Conservation (phyloP, 768 basidiomycete species). For the Kwoniella botswanensis region DNA sequence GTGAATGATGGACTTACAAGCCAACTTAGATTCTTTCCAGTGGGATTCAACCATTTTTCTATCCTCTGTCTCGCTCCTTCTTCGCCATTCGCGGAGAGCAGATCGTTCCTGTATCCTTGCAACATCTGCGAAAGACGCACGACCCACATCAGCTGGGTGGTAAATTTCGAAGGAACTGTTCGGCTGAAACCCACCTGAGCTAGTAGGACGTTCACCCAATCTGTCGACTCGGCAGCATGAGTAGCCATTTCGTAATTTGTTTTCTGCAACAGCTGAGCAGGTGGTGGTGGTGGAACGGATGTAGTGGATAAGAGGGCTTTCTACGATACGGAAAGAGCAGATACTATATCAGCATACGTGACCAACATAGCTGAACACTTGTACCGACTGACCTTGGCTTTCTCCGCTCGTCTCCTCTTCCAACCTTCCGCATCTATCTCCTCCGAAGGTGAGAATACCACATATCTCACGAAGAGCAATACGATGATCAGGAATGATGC, state of each 20-base stretch:
- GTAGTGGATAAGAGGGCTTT: constrained; percentile 45
- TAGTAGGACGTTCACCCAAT: constrained; percentile 88
- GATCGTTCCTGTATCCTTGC: constrained; percentile 73
- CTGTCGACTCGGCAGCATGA: constrained; percentile 71
- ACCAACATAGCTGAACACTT: too few species aligned
- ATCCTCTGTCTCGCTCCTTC: constrained; percentile 79
- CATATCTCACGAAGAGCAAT: constrained; percentile 83
- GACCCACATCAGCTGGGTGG: neutral
- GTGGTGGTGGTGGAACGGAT: constrained; percentile 47
- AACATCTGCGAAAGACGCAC: constrained; percentile 65
- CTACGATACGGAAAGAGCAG: constrained; percentile 6
- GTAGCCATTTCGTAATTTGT: constrained; percentile 60
- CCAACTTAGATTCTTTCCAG: constrained; percentile 66
- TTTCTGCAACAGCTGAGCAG: constrained; percentile 55
- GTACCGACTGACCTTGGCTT: constrained; percentile 43
- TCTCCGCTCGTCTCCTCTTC: constrained; percentile 38
- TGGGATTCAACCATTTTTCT: constrained; percentile 79
- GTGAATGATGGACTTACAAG: constrained; percentile 48
- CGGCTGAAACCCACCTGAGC: constrained; percentile 67
- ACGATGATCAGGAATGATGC: constrained; percentile 80
- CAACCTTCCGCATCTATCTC: constrained; percentile 59
- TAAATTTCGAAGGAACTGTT: neutral
- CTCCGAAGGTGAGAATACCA: constrained; percentile 76
- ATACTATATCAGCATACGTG: neutral
- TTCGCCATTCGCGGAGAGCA: constrained; percentile 74